phyloP scores from a whole-genome alignment of 441 rosid species.

The Croton laevigatus region DNA sequence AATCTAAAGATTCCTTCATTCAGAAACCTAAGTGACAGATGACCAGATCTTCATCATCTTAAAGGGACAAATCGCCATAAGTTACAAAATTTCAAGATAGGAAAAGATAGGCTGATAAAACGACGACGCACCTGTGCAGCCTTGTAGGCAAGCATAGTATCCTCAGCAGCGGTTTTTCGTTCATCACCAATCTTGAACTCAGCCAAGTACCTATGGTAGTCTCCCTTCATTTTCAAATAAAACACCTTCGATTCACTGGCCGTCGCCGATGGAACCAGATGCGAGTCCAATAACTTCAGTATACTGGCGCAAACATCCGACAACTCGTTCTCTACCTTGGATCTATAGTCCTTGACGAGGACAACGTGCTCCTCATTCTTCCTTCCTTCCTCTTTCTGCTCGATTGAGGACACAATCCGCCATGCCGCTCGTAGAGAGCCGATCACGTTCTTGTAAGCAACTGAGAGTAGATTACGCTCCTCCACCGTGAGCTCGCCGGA shows the following conservation, averaged over 20 bases:
- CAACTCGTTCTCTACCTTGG: slow-evolving; percentile 81
- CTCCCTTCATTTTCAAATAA: slow-evolving; percentile 91
- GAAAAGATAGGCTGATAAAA: background rate
- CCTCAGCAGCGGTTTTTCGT: slow-evolving; percentile 81
- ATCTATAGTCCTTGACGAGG: slow-evolving; percentile 85
- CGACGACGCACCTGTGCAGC: slow-evolving; percentile 61
- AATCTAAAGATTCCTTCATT: background rate
- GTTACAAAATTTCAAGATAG: background rate
- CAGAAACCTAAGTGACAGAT: background rate
- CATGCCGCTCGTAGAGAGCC: slow-evolving; percentile 91
- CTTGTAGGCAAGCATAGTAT: slow-evolving; percentile 79
- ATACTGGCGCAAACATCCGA: slow-evolving; percentile 73
- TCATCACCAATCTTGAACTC: slow-evolving; percentile 81
- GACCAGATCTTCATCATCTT: background rate
- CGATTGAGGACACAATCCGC: slow-evolving; percentile 84
- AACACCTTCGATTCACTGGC: slow-evolving; percentile 83
- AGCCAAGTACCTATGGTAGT: slow-evolving; percentile 79
- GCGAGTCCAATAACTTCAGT: slow-evolving; percentile 53
- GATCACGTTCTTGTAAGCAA: slow-evolving; percentile 89
- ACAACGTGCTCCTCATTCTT: slow-evolving; percentile 85
- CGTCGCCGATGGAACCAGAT: slow-evolving; percentile 72
- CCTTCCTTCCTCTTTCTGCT: slow-evolving; percentile 83
- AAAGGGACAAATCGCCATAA: background rate
- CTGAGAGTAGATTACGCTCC: slow-evolving; percentile 88
- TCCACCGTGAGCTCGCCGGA: slow-evolving; percentile 80